A percentile compares a stretch with the other conserved stretches of the same genome.
phyloP scores from a whole-genome alignment of 2,329 filamentous ascomycete genomes.

The Alternaria sp. region DNA sequence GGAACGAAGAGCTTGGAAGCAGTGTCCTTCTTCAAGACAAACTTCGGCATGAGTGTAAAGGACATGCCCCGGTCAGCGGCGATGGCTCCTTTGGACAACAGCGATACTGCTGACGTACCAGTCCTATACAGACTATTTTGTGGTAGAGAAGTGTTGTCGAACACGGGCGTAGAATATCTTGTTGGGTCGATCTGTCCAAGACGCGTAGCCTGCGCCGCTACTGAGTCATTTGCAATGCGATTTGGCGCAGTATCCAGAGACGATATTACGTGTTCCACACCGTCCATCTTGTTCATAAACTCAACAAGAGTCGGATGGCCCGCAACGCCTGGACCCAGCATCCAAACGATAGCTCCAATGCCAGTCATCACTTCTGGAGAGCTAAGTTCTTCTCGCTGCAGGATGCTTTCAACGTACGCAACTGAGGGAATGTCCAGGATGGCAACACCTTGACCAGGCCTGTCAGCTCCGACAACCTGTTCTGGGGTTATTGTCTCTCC shows the following conservation, averaged over 20 bases:
- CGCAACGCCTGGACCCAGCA: constrained; percentile 74
- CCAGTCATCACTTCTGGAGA: constrained; percentile 71
- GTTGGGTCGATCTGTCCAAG: constrained; percentile 76
- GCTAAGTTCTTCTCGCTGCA: constrained; percentile 77
- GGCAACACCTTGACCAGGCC: constrained; percentile 76
- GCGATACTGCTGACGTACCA: constrained; percentile 2
- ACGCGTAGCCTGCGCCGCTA: constrained; percentile 72
- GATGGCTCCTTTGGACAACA: constrained; percentile 31
- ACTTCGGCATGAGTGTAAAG: constrained; percentile 58
- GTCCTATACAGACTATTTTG: constrained; percentile 40
- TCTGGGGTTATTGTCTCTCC: constrained; percentile 80
- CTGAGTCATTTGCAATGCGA: constrained; percentile 73
- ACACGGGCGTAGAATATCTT: constrained; percentile 75
- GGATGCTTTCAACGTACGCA: constrained; percentile 74
- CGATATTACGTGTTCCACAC: constrained; percentile 79
- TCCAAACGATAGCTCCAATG: constrained; percentile 79
- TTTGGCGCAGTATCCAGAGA: constrained; percentile 79
- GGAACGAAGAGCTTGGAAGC: constrained; percentile 57
- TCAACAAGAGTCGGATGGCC: constrained; percentile 69
- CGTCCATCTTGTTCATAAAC: constrained; percentile 72
- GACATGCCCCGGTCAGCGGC: constrained; percentile 54
- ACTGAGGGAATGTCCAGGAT: constrained; percentile 79
- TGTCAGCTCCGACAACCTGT: constrained; percentile 78
- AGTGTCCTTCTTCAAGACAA: constrained; percentile 42
- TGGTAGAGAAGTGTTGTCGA: constrained; percentile 64